These are phyloP conservation scores for Trichoderma polysporum DNA, from an alignment of 2,329 filamentous ascomycete species.

Conservation along the genomic window DNA sequence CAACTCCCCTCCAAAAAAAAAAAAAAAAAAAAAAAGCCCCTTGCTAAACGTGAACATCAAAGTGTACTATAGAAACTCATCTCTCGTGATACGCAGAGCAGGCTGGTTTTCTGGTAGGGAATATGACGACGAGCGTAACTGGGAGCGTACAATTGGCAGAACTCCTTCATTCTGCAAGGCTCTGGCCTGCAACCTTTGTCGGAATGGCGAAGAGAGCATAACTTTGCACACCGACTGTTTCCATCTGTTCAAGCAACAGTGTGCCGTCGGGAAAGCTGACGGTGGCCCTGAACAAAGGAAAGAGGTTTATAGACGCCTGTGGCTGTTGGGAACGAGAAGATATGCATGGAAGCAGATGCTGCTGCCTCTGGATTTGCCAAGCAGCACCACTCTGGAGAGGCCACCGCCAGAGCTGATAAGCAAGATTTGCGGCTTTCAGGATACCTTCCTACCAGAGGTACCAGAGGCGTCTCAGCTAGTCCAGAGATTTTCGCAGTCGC, in stretches of 20 bases:
- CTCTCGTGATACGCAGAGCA: background rate
- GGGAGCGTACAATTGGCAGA: background rate
- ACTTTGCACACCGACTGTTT: slow-evolving; percentile 7
- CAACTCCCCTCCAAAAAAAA: background rate
- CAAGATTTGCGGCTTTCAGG: background rate
- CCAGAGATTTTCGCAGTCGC: background rate
- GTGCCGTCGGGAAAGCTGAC: background rate
- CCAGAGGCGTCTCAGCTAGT: background rate
- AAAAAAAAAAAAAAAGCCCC: background rate
- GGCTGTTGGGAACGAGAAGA: background rate
- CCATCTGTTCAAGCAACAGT: background rate
- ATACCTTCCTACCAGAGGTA: background rate
- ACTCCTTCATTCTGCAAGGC: background rate
- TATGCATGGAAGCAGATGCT: background rate
- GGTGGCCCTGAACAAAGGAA: background rate
- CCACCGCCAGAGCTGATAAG: background rate
- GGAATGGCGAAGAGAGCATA: slow-evolving; percentile 19
- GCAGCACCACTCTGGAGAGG: background rate
- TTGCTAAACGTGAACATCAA: background rate
- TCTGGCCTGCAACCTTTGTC: background rate
- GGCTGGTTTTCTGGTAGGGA: background rate
- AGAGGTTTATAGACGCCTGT: background rate
- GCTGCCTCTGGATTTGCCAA: background rate
- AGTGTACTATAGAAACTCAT: background rate
- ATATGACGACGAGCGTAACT: background rate